phyloP scores from a whole-genome alignment of 2,329 filamentous ascomycete species.

The Albophoma yamanashiensis region DNA sequence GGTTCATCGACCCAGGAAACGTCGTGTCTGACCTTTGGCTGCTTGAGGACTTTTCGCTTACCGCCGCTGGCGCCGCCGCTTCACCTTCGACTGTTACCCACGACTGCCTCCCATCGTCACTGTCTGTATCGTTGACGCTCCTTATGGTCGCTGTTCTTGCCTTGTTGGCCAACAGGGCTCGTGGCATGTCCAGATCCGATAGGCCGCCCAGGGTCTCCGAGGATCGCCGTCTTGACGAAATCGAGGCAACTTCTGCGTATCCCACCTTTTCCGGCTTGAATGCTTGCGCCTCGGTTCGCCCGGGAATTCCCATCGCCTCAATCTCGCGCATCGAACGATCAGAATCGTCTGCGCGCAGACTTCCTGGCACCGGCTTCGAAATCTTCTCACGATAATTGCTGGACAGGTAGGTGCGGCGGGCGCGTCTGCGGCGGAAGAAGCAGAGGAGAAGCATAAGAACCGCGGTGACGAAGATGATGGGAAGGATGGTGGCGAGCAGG shows the following conservation, averaged over 20 bases:
- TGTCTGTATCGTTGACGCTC: conserved; percentile 9
- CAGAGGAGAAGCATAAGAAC: conserved; percentile 22
- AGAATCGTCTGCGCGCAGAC: conserved; percentile 16
- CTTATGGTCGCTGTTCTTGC: conserved; percentile 10
- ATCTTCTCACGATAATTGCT: conserved; percentile 20
- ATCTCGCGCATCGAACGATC: conserved; percentile 11
- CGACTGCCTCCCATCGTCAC: conserved; percentile 17
- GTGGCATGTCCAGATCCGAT: conserved; percentile 13
- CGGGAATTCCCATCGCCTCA: conserved; percentile 7
- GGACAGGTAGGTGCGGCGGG: conserved; percentile 15
- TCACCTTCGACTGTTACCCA: conserved; percentile 24
- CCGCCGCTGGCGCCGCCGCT: conserved; percentile 9
- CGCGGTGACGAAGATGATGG: conserved; percentile 24
- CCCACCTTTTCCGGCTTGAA: conserved; percentile 9
- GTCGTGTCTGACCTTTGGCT: conserved; percentile 15
- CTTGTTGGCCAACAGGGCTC: conserved; percentile 12
- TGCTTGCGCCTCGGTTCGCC: conserved; percentile 6
- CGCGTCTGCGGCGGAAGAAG: conserved; percentile 20
- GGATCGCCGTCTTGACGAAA: conserved; percentile 10
- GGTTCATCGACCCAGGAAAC: conserved; percentile 17
- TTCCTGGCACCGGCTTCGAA: conserved; percentile 18
- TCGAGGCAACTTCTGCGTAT: conserved; percentile 14
- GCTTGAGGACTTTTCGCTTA: conserved; percentile 13
- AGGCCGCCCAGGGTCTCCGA: conserved; percentile 16
- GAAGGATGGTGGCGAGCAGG: conserved; percentile 33